These are phyloP conservation scores for Euphorbia schlechtendalii DNA, from an alignment of 441 rosid species.

Conservation along the genomic window DNA sequence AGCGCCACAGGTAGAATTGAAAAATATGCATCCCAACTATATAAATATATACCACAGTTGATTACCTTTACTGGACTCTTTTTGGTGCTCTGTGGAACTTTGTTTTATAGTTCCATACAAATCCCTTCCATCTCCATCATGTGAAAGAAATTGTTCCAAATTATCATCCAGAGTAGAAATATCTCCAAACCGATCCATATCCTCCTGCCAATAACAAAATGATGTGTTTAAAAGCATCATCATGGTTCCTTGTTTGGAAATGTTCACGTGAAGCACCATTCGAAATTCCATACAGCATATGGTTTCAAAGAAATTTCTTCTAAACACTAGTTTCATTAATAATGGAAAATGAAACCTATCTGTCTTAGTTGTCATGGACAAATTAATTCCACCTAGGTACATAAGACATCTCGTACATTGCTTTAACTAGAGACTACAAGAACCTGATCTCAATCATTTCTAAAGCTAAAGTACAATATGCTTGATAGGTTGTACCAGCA, in stretches of 20 bases:
- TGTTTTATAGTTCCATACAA: constrained; percentile 41
- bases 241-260: constrained; percentile 1
- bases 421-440: constrained; percentile 1
- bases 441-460: not conserved
- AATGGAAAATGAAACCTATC: not conserved
- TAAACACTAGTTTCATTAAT: not conserved
- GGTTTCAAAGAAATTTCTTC: not conserved
- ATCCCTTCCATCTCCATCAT: constrained; percentile 46
- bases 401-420: not conserved
- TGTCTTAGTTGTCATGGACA: not conserved
- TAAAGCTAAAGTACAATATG: not conserved
- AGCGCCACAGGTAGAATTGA: constrained; percentile 3
- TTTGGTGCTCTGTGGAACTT: constrained; percentile 35
- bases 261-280: not conserved
- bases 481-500: constrained; percentile 33
- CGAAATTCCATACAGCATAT: not conserved
- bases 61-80: constrained; percentile 49
- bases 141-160: constrained; percentile 47
- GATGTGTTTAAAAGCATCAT: constrained; percentile 14
- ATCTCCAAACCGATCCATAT: constrained; percentile 50
- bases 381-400: not conserved
- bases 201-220: constrained; percentile 46
- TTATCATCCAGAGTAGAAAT: constrained; percentile 48
- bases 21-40: constrained; percentile 1
- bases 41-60: not conserved